These are phyloP conservation scores for Xylariaceae sp. DNA, from an alignment of 2,329 filamentous ascomycete species.

Conservation along the genomic window DNA sequence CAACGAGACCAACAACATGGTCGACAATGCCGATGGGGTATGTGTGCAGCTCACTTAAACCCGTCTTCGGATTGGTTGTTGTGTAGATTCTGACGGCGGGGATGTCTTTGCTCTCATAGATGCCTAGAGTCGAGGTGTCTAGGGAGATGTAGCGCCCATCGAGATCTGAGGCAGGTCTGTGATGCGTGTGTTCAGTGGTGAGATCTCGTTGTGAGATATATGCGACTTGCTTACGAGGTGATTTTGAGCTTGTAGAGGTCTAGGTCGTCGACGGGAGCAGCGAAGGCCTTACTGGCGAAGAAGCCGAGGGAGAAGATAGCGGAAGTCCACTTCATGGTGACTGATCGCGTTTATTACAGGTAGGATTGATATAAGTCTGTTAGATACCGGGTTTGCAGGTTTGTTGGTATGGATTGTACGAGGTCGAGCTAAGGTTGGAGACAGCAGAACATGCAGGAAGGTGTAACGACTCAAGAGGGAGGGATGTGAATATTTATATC, in stretches of 20 bases:
- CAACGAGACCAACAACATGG: slow-evolving; percentile 36
- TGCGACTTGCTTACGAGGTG: slow-evolving; percentile 20
- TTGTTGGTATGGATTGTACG: neutral
- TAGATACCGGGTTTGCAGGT: neutral
- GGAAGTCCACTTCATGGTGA: slow-evolving; percentile 28
- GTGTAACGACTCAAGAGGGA: neutral
- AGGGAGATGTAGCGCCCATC: slow-evolving; percentile 33
- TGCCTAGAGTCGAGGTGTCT: slow-evolving; percentile 30
- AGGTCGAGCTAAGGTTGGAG: slow-evolving; percentile 4
- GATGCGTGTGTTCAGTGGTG: neutral
- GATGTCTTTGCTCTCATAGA: slow-evolving; percentile 26
- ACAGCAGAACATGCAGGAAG: neutral
- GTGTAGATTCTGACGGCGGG: slow-evolving; percentile 30
- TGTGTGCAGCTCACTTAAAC: slow-evolving; percentile 35
- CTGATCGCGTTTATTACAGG: neutral
- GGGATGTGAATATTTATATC: slow-evolving; percentile 12
- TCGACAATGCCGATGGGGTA: slow-evolving; percentile 35
- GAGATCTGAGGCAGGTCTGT: slow-evolving; percentile 21
- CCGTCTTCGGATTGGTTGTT: slow-evolving; percentile 25
- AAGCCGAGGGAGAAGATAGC: slow-evolving; percentile 26
- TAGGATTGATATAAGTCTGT: neutral
- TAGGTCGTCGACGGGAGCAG: slow-evolving; percentile 22
- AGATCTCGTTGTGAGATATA: neutral
- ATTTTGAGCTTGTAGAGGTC: slow-evolving; percentile 29
- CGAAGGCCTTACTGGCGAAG: slow-evolving; percentile 20